Conservation (phyloP, 2,329 filamentous ascomycete genomes). For the Pezicula carpinea region DNA sequence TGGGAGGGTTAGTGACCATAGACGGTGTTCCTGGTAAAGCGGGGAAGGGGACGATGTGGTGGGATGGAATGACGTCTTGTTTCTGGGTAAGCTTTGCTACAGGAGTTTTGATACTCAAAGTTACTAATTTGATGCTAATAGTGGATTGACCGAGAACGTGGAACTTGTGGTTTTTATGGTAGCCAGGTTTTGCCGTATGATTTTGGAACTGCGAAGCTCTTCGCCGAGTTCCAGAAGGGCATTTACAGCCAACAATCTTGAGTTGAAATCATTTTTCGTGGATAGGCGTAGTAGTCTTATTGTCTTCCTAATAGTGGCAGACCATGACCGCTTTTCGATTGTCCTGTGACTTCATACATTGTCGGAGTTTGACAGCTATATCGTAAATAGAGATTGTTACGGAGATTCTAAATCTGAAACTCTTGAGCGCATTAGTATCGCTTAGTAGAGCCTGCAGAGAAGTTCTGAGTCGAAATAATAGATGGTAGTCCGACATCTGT, state of each 20-base stretch:
- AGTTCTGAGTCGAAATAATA: too few relatives aligned
- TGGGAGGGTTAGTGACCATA: slow-evolving; percentile 37
- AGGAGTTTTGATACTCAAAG: not conserved
- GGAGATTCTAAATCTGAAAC: too few relatives aligned
- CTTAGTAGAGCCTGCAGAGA: too few relatives aligned
- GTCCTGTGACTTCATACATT: too few relatives aligned
- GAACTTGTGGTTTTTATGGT: slow-evolving; percentile 34
- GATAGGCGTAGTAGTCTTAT: too few relatives aligned
- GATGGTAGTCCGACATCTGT: too few relatives aligned
- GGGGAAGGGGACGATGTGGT: slow-evolving; percentile 15
- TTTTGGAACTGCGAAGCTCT: slow-evolving; percentile 19
- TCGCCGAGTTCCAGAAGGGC: not conserved
- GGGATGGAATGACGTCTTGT: slow-evolving; percentile 4
- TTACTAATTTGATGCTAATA: not conserved
- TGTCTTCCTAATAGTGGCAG: too few relatives aligned
- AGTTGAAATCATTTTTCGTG: too few relatives aligned
- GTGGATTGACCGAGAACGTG: slow-evolving; percentile 29
- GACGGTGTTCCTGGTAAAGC: not conserved
- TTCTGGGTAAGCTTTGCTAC: slow-evolving; percentile 1
- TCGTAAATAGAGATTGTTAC: too few relatives aligned
- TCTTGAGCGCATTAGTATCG: too few relatives aligned
- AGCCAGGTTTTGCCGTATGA: slow-evolving; percentile 36
- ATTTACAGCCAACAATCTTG: not conserved
- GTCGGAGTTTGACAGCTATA: too few relatives aligned
- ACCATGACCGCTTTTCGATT: too few relatives aligned